These are phyloP conservation scores for Prinsepia uniflora DNA, from an alignment of 306 rosid species.

Conservation along the genomic window DNA sequence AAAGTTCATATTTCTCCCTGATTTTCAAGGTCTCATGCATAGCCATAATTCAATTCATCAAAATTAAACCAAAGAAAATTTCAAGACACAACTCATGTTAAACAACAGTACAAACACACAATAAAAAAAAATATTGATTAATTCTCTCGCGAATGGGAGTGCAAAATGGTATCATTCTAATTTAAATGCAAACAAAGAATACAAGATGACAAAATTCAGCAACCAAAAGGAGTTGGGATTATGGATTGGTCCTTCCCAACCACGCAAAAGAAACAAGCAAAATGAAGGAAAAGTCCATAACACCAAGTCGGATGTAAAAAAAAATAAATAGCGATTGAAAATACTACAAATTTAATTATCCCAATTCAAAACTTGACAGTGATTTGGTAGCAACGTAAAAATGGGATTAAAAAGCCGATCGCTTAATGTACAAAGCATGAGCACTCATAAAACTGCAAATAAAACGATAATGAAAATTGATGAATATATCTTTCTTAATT, in stretches of 20 bases:
- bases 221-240: slow-evolving; percentile 13
- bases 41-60: too few species aligned
- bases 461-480: not conserved
- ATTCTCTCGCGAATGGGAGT: not conserved
- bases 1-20: too few species aligned
- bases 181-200: slow-evolving; percentile 25
- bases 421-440: not conserved
- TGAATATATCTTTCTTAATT: not conserved
- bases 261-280: slow-evolving; percentile 26
- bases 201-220: slow-evolving; percentile 34
- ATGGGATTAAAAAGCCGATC: not conserved
- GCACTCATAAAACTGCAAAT: not conserved
- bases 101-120: slow-evolving; percentile 14
- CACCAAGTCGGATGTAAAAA: slow-evolving; percentile 2
- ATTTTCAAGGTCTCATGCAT: too few species aligned
- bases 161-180: slow-evolving; percentile 18
- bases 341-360: not conserved
- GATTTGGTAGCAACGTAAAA: not conserved
- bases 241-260: slow-evolving; percentile 26
- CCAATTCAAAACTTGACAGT: not conserved
- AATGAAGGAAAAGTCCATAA: not conserved
- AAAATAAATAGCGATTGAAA: not conserved
- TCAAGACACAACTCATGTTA: slow-evolving; percentile 19
- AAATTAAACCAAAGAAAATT: too few species aligned
- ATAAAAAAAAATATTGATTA: slow-evolving; percentile 1